Evolutionary conservation across 2,329 filamentous ascomycete genomes (phyloP).

Genomic region (Claviceps digitariae): DNA sequence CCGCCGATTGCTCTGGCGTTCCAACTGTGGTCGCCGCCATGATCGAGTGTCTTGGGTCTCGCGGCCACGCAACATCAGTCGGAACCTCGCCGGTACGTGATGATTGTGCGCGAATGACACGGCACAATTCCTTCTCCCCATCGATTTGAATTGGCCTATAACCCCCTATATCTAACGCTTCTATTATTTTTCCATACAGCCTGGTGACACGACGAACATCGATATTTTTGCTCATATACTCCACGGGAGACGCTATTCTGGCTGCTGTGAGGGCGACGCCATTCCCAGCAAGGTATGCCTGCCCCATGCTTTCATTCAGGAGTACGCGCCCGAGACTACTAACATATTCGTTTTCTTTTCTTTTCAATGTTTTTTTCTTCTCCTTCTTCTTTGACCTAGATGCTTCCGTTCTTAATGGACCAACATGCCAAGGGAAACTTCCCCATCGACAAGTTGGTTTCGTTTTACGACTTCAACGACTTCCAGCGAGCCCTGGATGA

Average conservation of each 20-base stretch:
- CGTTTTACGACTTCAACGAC: conserved; percentile 1
- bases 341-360: background rate
- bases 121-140: background rate
- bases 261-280: conserved; percentile 1
- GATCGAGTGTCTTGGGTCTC: conserved; percentile 27
- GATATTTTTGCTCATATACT: background rate
- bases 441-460: background rate
- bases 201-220: background rate
- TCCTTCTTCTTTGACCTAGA: background rate
- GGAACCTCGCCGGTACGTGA: background rate
- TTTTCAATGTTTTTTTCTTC: background rate
- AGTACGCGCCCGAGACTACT: too few species aligned
- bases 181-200: background rate
- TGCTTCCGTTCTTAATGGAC: background rate
- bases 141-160: too few species aligned
- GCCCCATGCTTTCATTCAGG: background rate
- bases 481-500: conserved; percentile 1
- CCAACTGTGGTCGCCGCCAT: conserved; percentile 29
- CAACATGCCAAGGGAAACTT: conserved; percentile 1
- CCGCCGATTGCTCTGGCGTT: conserved; percentile 18
- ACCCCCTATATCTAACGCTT: background rate
- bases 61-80: background rate
- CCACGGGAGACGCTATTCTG: background rate
- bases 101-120: background rate
- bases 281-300: conserved; percentile 1